Conservation (phyloP, 441 rosid genomes). For the Erysimum cheiri region DNA sequence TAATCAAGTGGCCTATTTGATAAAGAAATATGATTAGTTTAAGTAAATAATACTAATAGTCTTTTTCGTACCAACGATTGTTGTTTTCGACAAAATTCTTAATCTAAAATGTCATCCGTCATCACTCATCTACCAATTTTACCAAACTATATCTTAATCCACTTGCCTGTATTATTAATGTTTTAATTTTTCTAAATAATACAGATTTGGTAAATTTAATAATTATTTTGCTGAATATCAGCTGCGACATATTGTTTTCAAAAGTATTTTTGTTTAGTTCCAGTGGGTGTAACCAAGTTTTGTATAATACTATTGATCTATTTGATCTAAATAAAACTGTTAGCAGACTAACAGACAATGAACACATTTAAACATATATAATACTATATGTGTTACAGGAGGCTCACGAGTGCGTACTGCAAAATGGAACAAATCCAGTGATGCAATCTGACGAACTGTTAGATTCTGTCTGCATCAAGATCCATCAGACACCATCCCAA, state of each 20-base stretch:
- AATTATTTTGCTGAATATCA: slow-evolving; percentile 1
- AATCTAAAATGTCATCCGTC: slow-evolving; percentile 28
- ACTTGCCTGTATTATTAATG: slow-evolving; percentile 22
- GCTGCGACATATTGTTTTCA: background rate
- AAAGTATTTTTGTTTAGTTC: slow-evolving; percentile 3
- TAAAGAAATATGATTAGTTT: slow-evolving; percentile 16
- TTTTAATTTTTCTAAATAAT: background rate
- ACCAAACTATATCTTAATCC: slow-evolving; percentile 20
- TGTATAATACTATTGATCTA: slow-evolving; percentile 24
- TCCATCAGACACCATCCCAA: slow-evolving; percentile 39
- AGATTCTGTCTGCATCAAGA: slow-evolving; percentile 47
- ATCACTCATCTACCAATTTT: slow-evolving; percentile 29
- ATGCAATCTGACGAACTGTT: slow-evolving; percentile 43
- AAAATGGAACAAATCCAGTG: slow-evolving; percentile 43
- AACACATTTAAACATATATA: slow-evolving; percentile 19
- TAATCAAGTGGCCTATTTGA: slow-evolving; percentile 33
- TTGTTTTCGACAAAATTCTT: slow-evolving; percentile 13
- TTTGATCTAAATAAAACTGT: slow-evolving; percentile 34
- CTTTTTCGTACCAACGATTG: slow-evolving; percentile 26
- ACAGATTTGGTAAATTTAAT: slow-evolving; percentile 12
- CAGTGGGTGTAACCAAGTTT: slow-evolving; percentile 10
- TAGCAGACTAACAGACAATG: slow-evolving; percentile 38
- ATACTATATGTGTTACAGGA: slow-evolving; percentile 23
- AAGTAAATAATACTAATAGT: background rate
- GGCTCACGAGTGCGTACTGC: slow-evolving; percentile 47